Percentiles rank a stretch among this genome's conserved stretches.
Evolutionary conservation across 179 eudicot genomes (phyloP).

Genomic region (Heliamphora pulchella): DNA sequence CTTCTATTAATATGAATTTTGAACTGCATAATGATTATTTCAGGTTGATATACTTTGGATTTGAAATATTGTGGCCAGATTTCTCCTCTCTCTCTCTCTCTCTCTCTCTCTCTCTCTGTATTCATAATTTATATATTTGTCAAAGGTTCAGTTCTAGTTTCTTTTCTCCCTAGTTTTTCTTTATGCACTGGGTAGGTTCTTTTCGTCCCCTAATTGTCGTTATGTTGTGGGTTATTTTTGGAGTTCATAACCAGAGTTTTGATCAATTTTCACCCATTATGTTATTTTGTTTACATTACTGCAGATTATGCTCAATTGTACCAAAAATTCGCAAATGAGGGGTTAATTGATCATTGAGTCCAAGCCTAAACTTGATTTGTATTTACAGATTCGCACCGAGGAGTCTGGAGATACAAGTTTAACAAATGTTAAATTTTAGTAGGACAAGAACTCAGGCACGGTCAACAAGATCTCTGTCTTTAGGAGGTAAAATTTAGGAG

Average conservation of each 20-base stretch:
- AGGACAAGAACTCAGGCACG: constrained; percentile 63
- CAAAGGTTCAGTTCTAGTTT: too few species aligned
- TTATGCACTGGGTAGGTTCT: neutral
- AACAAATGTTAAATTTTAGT: constrained; percentile 42
- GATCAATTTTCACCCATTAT: neutral
- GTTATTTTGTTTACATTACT: neutral
- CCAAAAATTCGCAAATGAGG: neutral
- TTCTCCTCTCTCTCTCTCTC: too few species aligned
- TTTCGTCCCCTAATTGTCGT: neutral
- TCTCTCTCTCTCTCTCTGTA: too few species aligned
- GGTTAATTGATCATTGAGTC: constrained; percentile 11
- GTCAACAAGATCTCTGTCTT: constrained; percentile 49
- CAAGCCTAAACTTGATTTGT: constrained; percentile 12
- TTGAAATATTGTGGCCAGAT: neutral
- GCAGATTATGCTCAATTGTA: constrained; percentile 6
- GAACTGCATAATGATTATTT: neutral
- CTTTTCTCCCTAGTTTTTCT: neutral
- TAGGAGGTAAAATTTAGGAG: constrained; percentile 38
- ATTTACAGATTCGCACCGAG: constrained; percentile 1
- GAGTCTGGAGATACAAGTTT: constrained; percentile 12
- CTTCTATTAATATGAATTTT: neutral
- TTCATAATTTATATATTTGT: too few species aligned
- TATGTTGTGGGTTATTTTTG: neutral
- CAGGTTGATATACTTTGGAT: neutral
- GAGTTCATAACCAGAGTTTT: neutral